A percentile compares a stretch with the other conserved stretches of the same genome.
These are phyloP conservation scores for Colletotrichum godetiae DNA, from an alignment of 2,329 filamentous ascomycete genomes.

Conservation along the genomic window DNA sequence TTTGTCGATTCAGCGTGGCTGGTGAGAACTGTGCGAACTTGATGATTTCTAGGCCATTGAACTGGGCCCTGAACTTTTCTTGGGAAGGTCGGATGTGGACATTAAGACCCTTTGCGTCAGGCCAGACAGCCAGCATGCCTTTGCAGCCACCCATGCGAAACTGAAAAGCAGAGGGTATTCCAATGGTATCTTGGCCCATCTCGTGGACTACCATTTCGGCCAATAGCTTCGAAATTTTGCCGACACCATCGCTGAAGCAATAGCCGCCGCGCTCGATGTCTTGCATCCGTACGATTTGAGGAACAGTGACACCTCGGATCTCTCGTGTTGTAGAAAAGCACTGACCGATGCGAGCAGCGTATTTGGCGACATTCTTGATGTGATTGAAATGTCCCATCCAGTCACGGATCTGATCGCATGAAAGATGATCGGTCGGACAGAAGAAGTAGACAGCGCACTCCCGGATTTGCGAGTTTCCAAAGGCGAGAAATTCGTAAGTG, in stretches of 20 bases:
- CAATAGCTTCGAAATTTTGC: constrained; percentile 86
- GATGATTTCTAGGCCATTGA: constrained; percentile 85
- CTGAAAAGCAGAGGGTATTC: constrained; percentile 85
- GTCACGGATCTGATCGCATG: constrained; percentile 79
- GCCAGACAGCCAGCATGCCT: constrained; percentile 83
- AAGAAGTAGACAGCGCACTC: constrained; percentile 96
- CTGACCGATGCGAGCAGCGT: constrained; percentile 89
- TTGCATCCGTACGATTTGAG: constrained; percentile 67
- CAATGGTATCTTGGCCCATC: constrained; percentile 65
- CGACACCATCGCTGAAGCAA: constrained; percentile 91
- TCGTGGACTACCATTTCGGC: constrained; percentile 80
- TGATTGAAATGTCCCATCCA: constrained; percentile 90
- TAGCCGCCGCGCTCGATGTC: constrained; percentile 78
- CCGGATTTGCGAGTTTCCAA: constrained; percentile 93
- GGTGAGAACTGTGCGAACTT: constrained; percentile 80
- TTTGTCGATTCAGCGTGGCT: constrained; percentile 88
- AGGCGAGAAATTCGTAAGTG: constrained; percentile 89
- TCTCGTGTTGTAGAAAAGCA: constrained; percentile 94
- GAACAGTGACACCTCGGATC: constrained; percentile 72
- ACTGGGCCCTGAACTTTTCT: constrained; percentile 81
- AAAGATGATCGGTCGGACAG: constrained; percentile 73
- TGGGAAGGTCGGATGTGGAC: constrained; percentile 87
- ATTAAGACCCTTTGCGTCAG: constrained; percentile 72
- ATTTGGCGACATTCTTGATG: constrained; percentile 88
- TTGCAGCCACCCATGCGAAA: constrained; percentile 95